phyloP scores from a whole-genome alignment of 2,329 filamentous ascomycete species.

The Pestalotiopsis sp. region DNA sequence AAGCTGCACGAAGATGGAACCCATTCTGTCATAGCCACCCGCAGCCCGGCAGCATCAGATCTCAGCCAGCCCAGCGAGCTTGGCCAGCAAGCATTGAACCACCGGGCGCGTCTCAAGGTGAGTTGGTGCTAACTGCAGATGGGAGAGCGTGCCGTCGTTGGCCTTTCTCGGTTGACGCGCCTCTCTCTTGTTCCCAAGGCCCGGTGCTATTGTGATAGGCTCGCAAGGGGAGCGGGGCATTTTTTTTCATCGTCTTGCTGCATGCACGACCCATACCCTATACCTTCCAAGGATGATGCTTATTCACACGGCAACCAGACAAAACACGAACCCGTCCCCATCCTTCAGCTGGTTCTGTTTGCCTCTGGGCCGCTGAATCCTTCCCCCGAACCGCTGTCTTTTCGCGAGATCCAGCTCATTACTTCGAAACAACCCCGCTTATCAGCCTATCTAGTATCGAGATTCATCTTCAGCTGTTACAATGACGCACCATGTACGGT shows the following conservation, averaged over 20 bases:
- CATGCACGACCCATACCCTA: conserved; percentile 8
- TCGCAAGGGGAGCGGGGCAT: conserved; percentile 8
- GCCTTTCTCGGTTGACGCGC: conserved; percentile 6
- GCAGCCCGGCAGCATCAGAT: not conserved
- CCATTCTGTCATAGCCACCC: not conserved
- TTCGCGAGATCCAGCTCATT: conserved; percentile 2
- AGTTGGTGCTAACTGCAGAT: not conserved
- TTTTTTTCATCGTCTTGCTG: not conserved
- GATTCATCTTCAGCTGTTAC: not conserved
- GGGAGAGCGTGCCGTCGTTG: not conserved
- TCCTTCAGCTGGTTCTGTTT: not conserved
- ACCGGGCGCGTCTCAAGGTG: conserved; percentile 10
- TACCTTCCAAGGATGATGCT: conserved; percentile 15
- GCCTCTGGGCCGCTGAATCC: not conserved
- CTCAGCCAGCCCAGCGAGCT: not conserved
- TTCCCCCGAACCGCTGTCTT: not conserved
- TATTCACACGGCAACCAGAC: conserved; percentile 16
- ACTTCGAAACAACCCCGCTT: conserved; percentile 2
- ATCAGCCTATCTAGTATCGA: not conserved
- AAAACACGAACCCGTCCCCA: not conserved
- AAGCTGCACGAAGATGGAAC: not conserved
- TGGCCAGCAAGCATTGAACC: not conserved
- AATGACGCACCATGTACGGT: not conserved
- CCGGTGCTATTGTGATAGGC: not conserved
- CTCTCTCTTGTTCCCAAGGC: conserved; percentile 1